Evolutionary conservation across 371 early-diverging fungal genomes (phyloP).

Genomic region (Mycotypha africana): DNA sequence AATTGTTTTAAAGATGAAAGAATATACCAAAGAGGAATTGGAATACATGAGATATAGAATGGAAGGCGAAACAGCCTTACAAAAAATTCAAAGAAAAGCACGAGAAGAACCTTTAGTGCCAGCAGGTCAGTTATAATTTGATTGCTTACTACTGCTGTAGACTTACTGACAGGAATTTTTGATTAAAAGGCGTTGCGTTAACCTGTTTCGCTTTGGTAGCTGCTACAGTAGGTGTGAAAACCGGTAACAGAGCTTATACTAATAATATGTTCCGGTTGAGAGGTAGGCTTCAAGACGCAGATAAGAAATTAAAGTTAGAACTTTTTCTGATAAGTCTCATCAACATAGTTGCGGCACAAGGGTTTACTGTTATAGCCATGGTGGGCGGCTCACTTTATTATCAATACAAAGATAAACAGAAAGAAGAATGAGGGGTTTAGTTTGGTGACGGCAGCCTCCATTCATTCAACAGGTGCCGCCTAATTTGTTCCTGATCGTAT

Average conservation of each 20-base stretch:
- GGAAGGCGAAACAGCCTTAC: slow-evolving; percentile 34
- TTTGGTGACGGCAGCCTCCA: slow-evolving; percentile 52
- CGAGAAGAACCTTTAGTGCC: slow-evolving; percentile 47
- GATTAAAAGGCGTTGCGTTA: slow-evolving; percentile 46
- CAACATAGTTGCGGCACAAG: slow-evolving; percentile 47
- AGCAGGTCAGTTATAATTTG: too few species aligned
- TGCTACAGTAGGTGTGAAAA: slow-evolving; percentile 41
- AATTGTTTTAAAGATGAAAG: too few species aligned
- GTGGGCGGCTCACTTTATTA: slow-evolving; percentile 44
- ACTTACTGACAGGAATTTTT: too few species aligned
- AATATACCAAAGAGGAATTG: slow-evolving; percentile 31
- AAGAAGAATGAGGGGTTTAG: slow-evolving; percentile 13
- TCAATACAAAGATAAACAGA: slow-evolving; percentile 30
- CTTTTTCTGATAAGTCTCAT: too few species aligned
- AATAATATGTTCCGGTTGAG: slow-evolving; percentile 48
- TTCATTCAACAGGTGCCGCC: slow-evolving; percentile 46
- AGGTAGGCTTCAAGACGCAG: too few species aligned
- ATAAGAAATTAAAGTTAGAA: too few species aligned
- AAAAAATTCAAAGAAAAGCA: slow-evolving; percentile 40
- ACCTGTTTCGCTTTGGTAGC: slow-evolving; percentile 47
- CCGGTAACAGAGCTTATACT: slow-evolving; percentile 42
- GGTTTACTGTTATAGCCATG: slow-evolving; percentile 42
- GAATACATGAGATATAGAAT: slow-evolving; percentile 35
- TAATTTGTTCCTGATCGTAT: slow-evolving; percentile 53
- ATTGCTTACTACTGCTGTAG: too few species aligned